Evolutionary conservation across 73 alveolate genomes (phyloP).

Genomic region (Uronychia setigera): DNA sequence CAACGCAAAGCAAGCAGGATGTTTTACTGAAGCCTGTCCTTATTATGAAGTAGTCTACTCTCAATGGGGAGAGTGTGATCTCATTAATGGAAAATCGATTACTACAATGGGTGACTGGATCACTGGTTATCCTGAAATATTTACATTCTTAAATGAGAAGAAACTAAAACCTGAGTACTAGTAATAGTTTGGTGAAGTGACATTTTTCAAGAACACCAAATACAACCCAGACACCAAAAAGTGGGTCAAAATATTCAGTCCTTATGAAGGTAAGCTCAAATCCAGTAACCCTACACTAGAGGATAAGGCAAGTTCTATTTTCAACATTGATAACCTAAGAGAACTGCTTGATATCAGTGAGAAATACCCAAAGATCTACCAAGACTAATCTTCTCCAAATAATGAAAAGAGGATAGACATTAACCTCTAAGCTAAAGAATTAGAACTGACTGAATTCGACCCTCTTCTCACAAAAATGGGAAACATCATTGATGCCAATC

Average conservation of each 20-base stretch:
- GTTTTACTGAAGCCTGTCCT: background rate
- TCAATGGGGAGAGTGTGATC: background rate
- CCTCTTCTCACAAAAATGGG: background rate
- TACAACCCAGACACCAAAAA: background rate
- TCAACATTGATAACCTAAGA: background rate
- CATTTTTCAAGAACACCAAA: background rate
- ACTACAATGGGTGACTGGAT: background rate
- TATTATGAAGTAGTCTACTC: background rate
- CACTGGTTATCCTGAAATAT: background rate
- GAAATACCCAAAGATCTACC: background rate
- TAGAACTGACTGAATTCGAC: background rate
- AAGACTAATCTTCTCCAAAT: background rate
- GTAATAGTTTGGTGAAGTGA: background rate
- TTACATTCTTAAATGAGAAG: background rate
- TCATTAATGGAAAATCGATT: background rate
- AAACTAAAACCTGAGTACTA: background rate
- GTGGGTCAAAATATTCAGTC: background rate
- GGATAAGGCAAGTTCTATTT: background rate
- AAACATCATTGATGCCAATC: background rate
- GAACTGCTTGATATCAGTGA: background rate
- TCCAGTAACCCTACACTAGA: background rate
- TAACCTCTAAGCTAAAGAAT: background rate
- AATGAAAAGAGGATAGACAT: conserved; percentile 1
- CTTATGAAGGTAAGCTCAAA: background rate
- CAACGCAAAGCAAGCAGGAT: background rate